Conservation (phyloP, 805 yeast species). For the Wickerhamomyces silvicola region DNA sequence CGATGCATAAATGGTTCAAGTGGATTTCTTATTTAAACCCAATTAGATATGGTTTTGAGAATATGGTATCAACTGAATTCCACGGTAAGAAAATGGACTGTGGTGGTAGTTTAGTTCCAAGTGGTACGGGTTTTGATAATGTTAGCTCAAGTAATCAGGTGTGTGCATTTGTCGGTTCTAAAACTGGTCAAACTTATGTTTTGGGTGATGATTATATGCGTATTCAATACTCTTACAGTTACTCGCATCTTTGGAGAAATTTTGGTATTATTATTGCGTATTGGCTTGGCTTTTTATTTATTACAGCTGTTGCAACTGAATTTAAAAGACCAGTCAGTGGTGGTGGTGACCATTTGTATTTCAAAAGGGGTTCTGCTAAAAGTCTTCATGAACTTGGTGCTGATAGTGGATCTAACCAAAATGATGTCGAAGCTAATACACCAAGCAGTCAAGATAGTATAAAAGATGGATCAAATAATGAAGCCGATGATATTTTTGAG, state of each 20-base stretch:
- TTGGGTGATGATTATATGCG: conserved; percentile 51
- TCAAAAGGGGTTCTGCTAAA: conserved; percentile 39
- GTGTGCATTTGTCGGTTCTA: conserved; percentile 56
- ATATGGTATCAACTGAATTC: conserved; percentile 59
- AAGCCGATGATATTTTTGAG: conserved; percentile 12
- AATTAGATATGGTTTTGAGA: conserved; percentile 49
- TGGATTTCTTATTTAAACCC: conserved; percentile 58
- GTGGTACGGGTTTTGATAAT: conserved; percentile 45
- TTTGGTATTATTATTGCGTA: conserved; percentile 57
- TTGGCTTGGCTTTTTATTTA: conserved; percentile 41
- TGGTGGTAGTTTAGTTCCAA: conserved; percentile 42
- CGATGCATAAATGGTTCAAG: conserved; percentile 66
- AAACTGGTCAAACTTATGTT: conserved; percentile 44
- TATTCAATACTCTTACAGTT: conserved; percentile 41
- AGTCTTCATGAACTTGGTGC: neutral
- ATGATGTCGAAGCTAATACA: neutral
- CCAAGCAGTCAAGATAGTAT: neutral
- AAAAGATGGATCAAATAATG: neutral
- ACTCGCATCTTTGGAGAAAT: conserved; percentile 70
- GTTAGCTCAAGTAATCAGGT: conserved; percentile 34
- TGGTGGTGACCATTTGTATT: conserved; percentile 34
- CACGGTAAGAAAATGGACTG: conserved; percentile 49
- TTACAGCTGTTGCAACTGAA: conserved; percentile 47
- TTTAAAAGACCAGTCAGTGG: conserved; percentile 32
- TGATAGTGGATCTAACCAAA: neutral